Evolutionary conservation across 805 yeast genomes (phyloP).

Genomic region (Candida arabinofermentans): DNA sequence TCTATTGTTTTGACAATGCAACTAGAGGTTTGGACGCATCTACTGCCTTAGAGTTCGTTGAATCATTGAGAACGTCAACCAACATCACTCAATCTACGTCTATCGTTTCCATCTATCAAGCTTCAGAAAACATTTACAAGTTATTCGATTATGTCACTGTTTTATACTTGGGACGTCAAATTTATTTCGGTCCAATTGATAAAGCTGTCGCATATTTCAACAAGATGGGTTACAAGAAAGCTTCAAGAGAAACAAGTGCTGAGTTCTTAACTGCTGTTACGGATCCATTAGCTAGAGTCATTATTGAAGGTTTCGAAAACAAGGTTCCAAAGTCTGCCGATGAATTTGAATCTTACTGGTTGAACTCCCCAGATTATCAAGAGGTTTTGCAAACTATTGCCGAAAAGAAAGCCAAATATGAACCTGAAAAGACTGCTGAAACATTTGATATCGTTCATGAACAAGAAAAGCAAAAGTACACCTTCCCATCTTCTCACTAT

Average conservation of each 20-base stretch:
- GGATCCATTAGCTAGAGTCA: slow-evolving; percentile 56
- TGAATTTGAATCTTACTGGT: slow-evolving; percentile 62
- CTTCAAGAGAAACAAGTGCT: slow-evolving; percentile 62
- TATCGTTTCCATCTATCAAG: slow-evolving; percentile 64
- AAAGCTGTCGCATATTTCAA: slow-evolving; percentile 52
- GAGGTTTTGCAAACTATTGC: slow-evolving; percentile 31
- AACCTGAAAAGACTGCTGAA: slow-evolving; percentile 32
- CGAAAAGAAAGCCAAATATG: slow-evolving; percentile 30
- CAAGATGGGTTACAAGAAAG: slow-evolving; percentile 59
- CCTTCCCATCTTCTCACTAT: slow-evolving; percentile 35
- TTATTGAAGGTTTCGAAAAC: slow-evolving; percentile 44
- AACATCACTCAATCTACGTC: slow-evolving; percentile 54
- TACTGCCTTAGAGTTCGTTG: slow-evolving; percentile 62
- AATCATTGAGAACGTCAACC: slow-evolving; percentile 56
- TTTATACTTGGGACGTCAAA: slow-evolving; percentile 57
- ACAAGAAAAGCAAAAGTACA: slow-evolving; percentile 35
- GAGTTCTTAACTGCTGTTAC: slow-evolving; percentile 66
- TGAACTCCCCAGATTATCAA: slow-evolving; percentile 49
- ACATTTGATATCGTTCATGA: slow-evolving; percentile 28
- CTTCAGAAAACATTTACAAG: slow-evolving; percentile 60
- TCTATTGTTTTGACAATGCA: slow-evolving; percentile 66
- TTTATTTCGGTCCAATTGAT: slow-evolving; percentile 52
- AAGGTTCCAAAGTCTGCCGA: slow-evolving; percentile 51
- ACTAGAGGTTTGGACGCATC: slow-evolving; percentile 71
- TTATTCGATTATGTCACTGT: slow-evolving; percentile 60